Percentiles rank a stretch among this genome's conserved stretches.
Conservation (phyloP, 441 rosid genomes). For the Arabidopsis hybrid region DNA sequence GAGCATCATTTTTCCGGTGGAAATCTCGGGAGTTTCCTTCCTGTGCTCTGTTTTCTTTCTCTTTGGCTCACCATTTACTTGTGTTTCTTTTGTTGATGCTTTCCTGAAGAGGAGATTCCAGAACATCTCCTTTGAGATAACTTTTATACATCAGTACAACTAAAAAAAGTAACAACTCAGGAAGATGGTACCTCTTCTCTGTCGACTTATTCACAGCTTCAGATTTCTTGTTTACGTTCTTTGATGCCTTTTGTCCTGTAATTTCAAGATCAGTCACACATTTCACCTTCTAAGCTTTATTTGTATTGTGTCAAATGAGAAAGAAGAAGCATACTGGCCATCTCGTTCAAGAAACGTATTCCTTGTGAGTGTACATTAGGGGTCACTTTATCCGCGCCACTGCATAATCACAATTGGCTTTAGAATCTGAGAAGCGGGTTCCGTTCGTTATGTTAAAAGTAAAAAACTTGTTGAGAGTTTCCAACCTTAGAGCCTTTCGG, state of each 20-base stretch:
- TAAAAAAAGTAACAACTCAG: conserved; percentile 20
- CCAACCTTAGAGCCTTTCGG: conserved; percentile 78
- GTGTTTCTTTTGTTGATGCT: conserved; percentile 47
- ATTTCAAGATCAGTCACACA: conserved; percentile 36
- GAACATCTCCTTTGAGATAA: conserved; percentile 35
- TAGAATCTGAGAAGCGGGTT: background rate
- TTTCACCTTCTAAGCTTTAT: conserved; percentile 15
- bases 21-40: conserved; percentile 37
- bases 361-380: conserved; percentile 93
- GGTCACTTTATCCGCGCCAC: conserved; percentile 90
- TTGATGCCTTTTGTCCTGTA: conserved; percentile 58
- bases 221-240: conserved; percentile 49
- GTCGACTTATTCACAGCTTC: conserved; percentile 43
- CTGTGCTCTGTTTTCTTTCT: conserved; percentile 54
- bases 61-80: conserved; percentile 50
- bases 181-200: conserved; percentile 67
- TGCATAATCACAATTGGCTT: conserved; percentile 46
- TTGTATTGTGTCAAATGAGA: conserved; percentile 9
- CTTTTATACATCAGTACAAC: conserved; percentile 16
- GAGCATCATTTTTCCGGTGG: conserved; percentile 72
- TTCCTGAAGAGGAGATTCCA: conserved; percentile 57
- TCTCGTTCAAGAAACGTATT: conserved; percentile 83
- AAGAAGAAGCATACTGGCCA: conserved; percentile 63
- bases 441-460: background rate
- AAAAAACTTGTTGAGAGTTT: conserved; percentile 19